phyloP scores from a whole-genome alignment of 1,139 yeast species.

The Blastobotrys serpentis region DNA sequence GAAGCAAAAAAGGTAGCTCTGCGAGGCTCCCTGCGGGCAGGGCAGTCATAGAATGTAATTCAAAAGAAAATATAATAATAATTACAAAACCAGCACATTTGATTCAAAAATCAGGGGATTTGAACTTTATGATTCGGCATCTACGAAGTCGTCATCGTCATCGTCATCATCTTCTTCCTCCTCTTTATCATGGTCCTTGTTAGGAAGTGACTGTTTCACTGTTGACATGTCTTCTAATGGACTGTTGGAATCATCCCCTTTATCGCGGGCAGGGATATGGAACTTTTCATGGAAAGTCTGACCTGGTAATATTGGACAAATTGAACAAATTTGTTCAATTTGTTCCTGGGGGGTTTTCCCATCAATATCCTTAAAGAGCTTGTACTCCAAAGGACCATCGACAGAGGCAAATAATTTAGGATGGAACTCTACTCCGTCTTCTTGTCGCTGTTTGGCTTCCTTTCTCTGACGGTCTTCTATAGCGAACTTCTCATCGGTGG shows the following conservation, averaged over 20 bases:
- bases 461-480: slow-evolving; percentile 83
- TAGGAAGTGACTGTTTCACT: slow-evolving; percentile 12
- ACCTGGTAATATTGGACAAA: slow-evolving; percentile 75
- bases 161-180: slow-evolving; percentile 18
- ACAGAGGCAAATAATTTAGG: slow-evolving; percentile 68
- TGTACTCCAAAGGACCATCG: slow-evolving; percentile 51
- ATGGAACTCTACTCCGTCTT: slow-evolving; percentile 74
- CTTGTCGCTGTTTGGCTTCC: slow-evolving; percentile 67
- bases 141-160: slow-evolving; percentile 30
- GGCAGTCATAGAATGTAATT: not conserved
- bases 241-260: not conserved
- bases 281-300: slow-evolving; percentile 63
- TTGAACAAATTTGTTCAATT: slow-evolving; percentile 54
- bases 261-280: slow-evolving; percentile 66
- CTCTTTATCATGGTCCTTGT: not conserved
- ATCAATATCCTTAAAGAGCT: slow-evolving; percentile 60
- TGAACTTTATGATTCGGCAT: slow-evolving; percentile 22
- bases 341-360: slow-evolving; percentile 50
- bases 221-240: not conserved
- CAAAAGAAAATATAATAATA: too few relatives aligned
- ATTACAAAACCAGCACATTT: not conserved
- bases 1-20: too few relatives aligned
- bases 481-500: slow-evolving; percentile 82
- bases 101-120: not conserved
- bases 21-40: not conserved